Percentiles rank a stretch among this genome's conserved stretches.
Conservation (phyloP, 192 early-diverging fungal genomes). For the Irineochytrium annulatum region DNA sequence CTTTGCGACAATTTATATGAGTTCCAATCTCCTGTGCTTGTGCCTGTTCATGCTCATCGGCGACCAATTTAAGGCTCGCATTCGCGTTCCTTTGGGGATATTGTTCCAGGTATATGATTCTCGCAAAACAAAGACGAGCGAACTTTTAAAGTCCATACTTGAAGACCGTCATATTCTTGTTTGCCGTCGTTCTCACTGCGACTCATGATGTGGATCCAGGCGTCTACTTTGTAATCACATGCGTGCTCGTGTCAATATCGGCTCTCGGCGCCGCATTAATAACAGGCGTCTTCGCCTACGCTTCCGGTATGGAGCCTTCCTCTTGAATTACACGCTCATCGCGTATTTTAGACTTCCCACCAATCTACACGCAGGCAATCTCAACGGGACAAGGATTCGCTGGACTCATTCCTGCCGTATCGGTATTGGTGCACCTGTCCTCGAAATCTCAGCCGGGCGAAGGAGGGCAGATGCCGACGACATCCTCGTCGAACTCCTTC, state of each 20-base stretch:
- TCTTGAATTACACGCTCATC: too few relatives aligned
- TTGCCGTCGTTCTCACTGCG: not conserved
- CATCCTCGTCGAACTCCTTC: too few relatives aligned
- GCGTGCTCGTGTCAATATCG: not conserved
- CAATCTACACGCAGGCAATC: not conserved
- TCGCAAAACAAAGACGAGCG: not conserved
- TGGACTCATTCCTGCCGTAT: not conserved
- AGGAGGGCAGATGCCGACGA: too few relatives aligned
- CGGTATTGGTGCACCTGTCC: too few relatives aligned
- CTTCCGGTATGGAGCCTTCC: too few relatives aligned
- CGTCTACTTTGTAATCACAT: not conserved
- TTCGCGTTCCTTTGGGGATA: not conserved
- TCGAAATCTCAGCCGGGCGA: too few relatives aligned
- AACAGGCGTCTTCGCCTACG: not conserved
- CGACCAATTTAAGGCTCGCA: not conserved
- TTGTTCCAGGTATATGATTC: not conserved
- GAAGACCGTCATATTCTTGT: not conserved
- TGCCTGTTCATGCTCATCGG: not conserved
- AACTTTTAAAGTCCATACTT: not conserved
- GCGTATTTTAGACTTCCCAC: too few relatives aligned
- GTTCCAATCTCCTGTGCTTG: not conserved
- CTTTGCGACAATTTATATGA: not conserved
- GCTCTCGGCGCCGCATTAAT: not conserved
- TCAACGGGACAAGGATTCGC: constrained; percentile 3
- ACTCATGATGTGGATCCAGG: not conserved